Percentiles rank a stretch among this genome's conserved stretches.
These are phyloP conservation scores for Annulohypoxylon nitens DNA, from an alignment of 495 filamentous ascomycete genomes.

Conservation along the genomic window DNA sequence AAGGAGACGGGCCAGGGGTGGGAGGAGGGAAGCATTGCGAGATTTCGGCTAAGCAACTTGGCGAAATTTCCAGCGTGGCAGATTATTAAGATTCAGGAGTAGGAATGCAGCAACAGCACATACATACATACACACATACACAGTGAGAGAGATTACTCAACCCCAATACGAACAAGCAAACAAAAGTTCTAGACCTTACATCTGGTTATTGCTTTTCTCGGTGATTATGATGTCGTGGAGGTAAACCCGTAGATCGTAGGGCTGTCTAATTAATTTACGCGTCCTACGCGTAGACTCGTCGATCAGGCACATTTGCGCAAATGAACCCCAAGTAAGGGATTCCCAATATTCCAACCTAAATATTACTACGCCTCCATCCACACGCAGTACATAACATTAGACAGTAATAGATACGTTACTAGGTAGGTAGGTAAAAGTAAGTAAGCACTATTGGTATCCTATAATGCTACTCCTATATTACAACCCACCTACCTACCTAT, in stretches of 20 bases:
- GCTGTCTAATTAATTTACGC: neutral
- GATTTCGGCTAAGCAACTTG: neutral
- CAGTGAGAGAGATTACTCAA: too few species aligned
- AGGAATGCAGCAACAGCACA: too few species aligned
- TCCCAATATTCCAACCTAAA: neutral
- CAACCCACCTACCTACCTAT: too few species aligned
- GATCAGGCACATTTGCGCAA: neutral
- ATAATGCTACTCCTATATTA: neutral
- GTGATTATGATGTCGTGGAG: neutral
- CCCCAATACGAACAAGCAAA: too few species aligned
- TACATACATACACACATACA: too few species aligned
- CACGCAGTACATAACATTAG: too few species aligned
- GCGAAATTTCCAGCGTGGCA: neutral
- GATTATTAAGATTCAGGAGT: too few species aligned
- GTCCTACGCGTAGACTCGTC: neutral
- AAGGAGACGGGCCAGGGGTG: neutral
- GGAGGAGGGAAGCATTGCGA: neutral
- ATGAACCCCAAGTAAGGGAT: conserved; percentile 1
- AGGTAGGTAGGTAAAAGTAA: neutral
- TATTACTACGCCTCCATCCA: neutral
- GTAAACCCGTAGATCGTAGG: neutral
- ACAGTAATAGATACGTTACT: neutral
- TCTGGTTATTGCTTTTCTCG: neutral
- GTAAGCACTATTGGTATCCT: neutral
- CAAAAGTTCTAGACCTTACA: neutral